These are phyloP conservation scores for Pyrenophora teres DNA, from an alignment of 2,329 filamentous ascomycete species.

Conservation along the genomic window DNA sequence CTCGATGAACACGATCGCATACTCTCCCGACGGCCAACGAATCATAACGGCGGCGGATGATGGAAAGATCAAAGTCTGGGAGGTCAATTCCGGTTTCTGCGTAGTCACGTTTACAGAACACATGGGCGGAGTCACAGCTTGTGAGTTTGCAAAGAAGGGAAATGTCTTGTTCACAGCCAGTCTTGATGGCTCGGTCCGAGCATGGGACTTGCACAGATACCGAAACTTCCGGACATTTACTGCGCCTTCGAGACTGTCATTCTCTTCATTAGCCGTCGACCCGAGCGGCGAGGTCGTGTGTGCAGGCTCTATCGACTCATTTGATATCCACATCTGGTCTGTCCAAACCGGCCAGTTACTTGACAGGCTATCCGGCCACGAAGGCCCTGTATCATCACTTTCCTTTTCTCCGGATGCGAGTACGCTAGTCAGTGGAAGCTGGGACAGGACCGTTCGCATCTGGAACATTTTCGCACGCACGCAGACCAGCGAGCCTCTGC, in stretches of 20 bases:
- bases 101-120: constrained; percentile 98
- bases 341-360: constrained; percentile 96
- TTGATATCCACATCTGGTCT: constrained; percentile 97
- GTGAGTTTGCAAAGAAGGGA: constrained; percentile 91
- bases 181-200: constrained; percentile 89
- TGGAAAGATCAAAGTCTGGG: constrained; percentile 98
- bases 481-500: constrained; percentile 91
- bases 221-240: constrained; percentile 98
- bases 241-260: constrained; percentile 86
- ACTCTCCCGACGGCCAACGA: constrained; percentile 90
- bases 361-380: constrained; percentile 87
- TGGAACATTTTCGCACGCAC: constrained; percentile 95
- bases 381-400: constrained; percentile 87
- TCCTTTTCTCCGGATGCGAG: constrained; percentile 87
- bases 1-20: constrained; percentile 89
- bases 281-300: constrained; percentile 96
- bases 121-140: constrained; percentile 89
- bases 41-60: constrained; percentile 95
- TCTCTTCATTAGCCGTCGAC: constrained; percentile 94
- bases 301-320: constrained; percentile 92
- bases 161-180: constrained; percentile 96
- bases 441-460: constrained; percentile 93
- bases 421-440: constrained; percentile 86
- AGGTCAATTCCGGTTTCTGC: constrained; percentile 94
- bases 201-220: constrained; percentile 95